Evolutionary conservation across 163 green algal genomes (phyloP), one percentile per base, ranked within the genome.

Genomic region (Chlamydomonas reinhardtii): DNA sequence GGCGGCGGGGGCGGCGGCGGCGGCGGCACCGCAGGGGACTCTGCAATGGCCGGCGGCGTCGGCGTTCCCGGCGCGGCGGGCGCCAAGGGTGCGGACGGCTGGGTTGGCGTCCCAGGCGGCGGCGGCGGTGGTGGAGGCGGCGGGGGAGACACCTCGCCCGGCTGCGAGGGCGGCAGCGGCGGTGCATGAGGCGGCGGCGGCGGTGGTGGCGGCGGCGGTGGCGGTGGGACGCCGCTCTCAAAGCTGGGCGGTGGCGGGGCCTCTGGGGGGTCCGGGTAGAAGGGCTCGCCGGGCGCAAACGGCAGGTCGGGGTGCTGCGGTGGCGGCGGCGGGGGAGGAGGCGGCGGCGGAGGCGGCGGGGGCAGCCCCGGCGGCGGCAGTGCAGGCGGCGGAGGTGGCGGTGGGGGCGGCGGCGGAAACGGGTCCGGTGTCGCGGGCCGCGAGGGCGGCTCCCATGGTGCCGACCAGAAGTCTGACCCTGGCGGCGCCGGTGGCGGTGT

Each of bases 141-240:
- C 16, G 76, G 61, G 0, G 34, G 24, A 15, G 37, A 29, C 0
- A 20, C 31, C 27, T 29, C 76, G 16, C 16, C 76, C 27, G 59
- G n/a, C 27, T 29, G 17, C 2, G 62, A 35, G n/a, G 76, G 76
- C 2, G 76, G 76, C 8, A 43, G 19, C 8, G 22, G 62, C 34
- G 76, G 76, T 19, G 76, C 59, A n/a, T 34, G 76, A 27, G 76
- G 76, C 0, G 76, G 76, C 62, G 76, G 76, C 29, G 76, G 76
- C 4, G 76, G 76, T 52, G 76, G 76, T 2, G 76, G 76, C 16
- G 73, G 73, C 0, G 48, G 73, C n/a, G 73, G 73, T 4, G 73
- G 52, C 0, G 73, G 73, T 31, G 48, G n/a, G 8, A 48, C 8
- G 29, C 24, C 12, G 29, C 59, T 65, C 14, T 29, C 59, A 17